phyloP scores from a whole-genome alignment of 441 rosid species.

The Omphalea diandra region DNA sequence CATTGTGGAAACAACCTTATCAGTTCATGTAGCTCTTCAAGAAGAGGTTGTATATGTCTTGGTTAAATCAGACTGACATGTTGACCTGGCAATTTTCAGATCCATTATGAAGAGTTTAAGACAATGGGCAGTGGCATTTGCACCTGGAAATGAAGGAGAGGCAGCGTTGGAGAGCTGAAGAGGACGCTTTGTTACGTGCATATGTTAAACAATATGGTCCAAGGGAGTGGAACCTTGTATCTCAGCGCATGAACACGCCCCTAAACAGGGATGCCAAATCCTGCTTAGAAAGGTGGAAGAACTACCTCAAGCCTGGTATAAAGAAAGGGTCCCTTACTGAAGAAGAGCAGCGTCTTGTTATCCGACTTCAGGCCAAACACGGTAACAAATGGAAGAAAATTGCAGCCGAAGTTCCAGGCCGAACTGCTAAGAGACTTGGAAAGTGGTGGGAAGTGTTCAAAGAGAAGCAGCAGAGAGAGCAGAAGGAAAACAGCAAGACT shows the following conservation, averaged over 20 bases:
- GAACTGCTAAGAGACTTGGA: slow-evolving; percentile 91
- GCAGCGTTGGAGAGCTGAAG: slow-evolving; percentile 99
- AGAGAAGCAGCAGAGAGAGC: slow-evolving; percentile 94
- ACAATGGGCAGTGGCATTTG: slow-evolving; percentile 63
- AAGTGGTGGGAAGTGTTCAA: slow-evolving; percentile 99
- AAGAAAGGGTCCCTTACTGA: slow-evolving; percentile 96
- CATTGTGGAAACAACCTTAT: neutral
- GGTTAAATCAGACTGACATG: neutral
- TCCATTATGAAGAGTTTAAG: slow-evolving; percentile 54
- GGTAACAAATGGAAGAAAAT: slow-evolving; percentile 99
- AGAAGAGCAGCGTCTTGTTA: slow-evolving; percentile 90
- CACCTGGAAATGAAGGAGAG: slow-evolving; percentile 96
- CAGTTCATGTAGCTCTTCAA: neutral
- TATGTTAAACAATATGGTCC: slow-evolving; percentile 96
- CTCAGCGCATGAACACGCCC: slow-evolving; percentile 94
- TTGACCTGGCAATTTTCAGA: slow-evolving; percentile 34
- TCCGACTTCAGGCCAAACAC: slow-evolving; percentile 88
- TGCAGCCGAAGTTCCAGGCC: slow-evolving; percentile 94
- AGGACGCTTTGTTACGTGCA: slow-evolving; percentile 83
- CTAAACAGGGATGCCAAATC: slow-evolving; percentile 92
- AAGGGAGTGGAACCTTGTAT: slow-evolving; percentile 94
- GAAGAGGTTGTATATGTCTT: too few relatives aligned
- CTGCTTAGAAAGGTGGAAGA: slow-evolving; percentile 94
- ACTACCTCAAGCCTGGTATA: slow-evolving; percentile 95
- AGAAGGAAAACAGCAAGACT: slow-evolving; percentile 65